Evolutionary conservation across 1,284 basidiomycete genomes (phyloP), one percentile per base, ranked within the genome.

Genomic region (Salmacisia buchloeana): DNA sequence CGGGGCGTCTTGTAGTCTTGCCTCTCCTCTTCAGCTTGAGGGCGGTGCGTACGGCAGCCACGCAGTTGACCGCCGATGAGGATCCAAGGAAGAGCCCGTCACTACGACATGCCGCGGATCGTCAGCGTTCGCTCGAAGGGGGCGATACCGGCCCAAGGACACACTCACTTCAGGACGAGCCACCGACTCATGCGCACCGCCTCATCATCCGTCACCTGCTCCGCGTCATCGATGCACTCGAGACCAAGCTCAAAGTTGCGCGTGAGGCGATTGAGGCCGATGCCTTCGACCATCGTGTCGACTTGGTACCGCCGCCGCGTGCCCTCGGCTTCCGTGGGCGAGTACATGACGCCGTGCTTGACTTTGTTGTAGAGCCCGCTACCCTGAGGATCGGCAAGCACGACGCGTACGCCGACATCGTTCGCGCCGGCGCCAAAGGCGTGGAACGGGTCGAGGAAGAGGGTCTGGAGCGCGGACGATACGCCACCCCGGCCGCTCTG

Each of bases 61-160:
- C 87, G 35, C 97, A 84, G 78, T 98, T 98, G 76, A 94, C 96
- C 0, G 96, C 94, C 70, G 91, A 94, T 63, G 92, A 96, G 0
- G 92, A 97, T 3, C 96, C 96, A 25, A 99, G 83, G 82, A 97
- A 97, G 10, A 99, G 83, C 0, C 94, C 96, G 71, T 99, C 96
- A 63, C 65, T n/a, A n/a, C n/a, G n/a, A n/a, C n/a, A n/a, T 91
- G 83, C 57, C 87, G 82, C 2, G 94, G 90, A 15, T 33, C 10
- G 6, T 23, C 13, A 49, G 33, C 6, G 13, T 6, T 4, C 21
- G 21, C 31, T 7, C 18, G 33, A 39, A 34, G 56, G 45, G 7
- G 45, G 7, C 31, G 9, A 27, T 58, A 23, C 38, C 25, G 12
- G 56, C 21, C 13, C 18, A 38, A 6, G 38, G 9, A 45, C 23